Conservation (phyloP, 2,329 filamentous ascomycete genomes). For the Xylaria sp. region DNA sequence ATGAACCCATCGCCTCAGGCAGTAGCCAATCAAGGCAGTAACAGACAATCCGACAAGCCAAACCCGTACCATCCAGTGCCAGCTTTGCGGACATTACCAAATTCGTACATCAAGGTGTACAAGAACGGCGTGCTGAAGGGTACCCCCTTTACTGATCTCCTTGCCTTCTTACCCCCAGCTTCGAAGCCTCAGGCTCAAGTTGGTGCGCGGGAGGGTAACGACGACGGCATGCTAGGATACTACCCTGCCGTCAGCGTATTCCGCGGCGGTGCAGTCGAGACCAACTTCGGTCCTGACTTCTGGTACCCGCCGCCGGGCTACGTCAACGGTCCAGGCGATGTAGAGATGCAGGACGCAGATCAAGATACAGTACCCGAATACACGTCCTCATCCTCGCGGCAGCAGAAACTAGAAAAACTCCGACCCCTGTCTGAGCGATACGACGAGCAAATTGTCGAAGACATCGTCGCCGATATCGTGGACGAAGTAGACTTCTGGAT, state of each 20-base stretch:
- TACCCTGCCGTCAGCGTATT: conserved; percentile 92
- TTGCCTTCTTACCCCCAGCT: conserved; percentile 87
- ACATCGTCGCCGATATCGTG: conserved; percentile 85
- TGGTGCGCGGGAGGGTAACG: conserved; percentile 77
- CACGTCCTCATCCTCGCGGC: neutral
- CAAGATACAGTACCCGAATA: conserved; percentile 22
- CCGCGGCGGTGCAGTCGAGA: conserved; percentile 81
- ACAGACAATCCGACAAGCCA: conserved; percentile 49
- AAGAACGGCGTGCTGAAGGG: conserved; percentile 87
- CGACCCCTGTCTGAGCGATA: conserved; percentile 72
- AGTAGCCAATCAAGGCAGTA: conserved; percentile 34
- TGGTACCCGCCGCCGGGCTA: conserved; percentile 67
- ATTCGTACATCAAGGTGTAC: conserved; percentile 81
- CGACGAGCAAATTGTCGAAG: conserved; percentile 89
- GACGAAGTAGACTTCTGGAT: conserved; percentile 92
- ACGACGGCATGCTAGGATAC: conserved; percentile 93
- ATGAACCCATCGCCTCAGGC: conserved; percentile 61
- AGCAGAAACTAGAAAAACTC: conserved; percentile 33
- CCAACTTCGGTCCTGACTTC: conserved; percentile 91
- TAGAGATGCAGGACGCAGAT: conserved; percentile 43
- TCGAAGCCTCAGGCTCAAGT: conserved; percentile 67
- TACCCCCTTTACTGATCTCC: conserved; percentile 78
- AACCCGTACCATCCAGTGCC: conserved; percentile 67
- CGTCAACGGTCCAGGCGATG: conserved; percentile 35
- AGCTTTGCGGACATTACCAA: conserved; percentile 78